Percentiles rank a stretch among this genome's conserved stretches.
These are phyloP conservation scores for Litchi chinensis DNA, from an alignment of 345 rosid species.

Conservation along the genomic window DNA sequence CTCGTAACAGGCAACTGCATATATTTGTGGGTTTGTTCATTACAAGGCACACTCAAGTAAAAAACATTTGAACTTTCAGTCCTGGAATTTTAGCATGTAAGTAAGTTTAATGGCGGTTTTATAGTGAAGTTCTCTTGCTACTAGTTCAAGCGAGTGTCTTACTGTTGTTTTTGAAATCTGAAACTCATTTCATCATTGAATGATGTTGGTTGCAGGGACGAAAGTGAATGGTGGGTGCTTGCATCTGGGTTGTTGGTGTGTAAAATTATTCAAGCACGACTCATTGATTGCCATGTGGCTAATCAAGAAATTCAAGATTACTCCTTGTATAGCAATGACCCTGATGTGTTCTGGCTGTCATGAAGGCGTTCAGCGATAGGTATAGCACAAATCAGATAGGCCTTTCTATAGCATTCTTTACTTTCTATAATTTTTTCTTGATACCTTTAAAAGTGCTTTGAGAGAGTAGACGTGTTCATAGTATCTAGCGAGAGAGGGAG, in stretches of 20 bases:
- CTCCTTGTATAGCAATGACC: slow-evolving; percentile 77
- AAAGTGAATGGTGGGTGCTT: slow-evolving; percentile 97
- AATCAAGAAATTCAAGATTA: slow-evolving; percentile 92
- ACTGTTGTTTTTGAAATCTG: not conserved
- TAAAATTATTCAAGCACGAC: slow-evolving; percentile 74
- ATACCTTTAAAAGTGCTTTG: not conserved
- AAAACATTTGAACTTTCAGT: slow-evolving; percentile 65
- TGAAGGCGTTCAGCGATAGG: slow-evolving; percentile 27
- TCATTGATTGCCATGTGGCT: slow-evolving; percentile 80
- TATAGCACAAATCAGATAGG: slow-evolving; percentile 6
- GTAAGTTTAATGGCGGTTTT: slow-evolving; percentile 22
- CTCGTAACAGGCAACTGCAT: slow-evolving; percentile 59
- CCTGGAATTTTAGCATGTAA: slow-evolving; percentile 96
- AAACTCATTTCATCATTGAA: not conserved
- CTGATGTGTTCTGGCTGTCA: slow-evolving; percentile 79
- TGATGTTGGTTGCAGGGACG: slow-evolving; percentile 61
- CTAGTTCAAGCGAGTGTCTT: not conserved
- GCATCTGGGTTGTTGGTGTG: slow-evolving; percentile 70
- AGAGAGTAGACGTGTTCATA: not conserved
- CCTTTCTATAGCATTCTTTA: not conserved
- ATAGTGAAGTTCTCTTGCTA: not conserved
- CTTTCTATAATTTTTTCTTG: not conserved
- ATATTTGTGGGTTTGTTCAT: slow-evolving; percentile 76
- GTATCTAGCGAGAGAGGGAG: not conserved
- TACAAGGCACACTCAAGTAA: slow-evolving; percentile 59